Evolutionary conservation across 2,329 filamentous ascomycete genomes (phyloP).

Genomic region (Calonectria honghensis): DNA sequence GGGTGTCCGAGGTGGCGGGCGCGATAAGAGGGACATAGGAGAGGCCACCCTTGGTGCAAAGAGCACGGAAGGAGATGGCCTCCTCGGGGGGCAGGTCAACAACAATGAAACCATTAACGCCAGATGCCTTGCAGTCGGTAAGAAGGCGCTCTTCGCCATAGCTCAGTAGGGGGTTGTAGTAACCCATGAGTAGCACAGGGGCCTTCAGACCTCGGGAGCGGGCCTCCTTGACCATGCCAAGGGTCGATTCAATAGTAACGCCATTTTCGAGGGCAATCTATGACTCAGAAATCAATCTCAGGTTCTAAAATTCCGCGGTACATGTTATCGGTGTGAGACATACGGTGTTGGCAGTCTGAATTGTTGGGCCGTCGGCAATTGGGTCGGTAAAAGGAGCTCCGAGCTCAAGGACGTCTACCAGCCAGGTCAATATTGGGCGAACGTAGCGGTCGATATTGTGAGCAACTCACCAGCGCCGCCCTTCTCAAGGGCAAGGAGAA

Average conservation of each 20-base stretch:
- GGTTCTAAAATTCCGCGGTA: background rate
- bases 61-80: constrained; percentile 91
- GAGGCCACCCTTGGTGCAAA: constrained; percentile 86
- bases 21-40: constrained; percentile 99
- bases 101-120: constrained; percentile 97
- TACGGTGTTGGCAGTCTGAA: constrained; percentile 95
- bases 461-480: constrained; percentile 85
- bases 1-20: constrained; percentile 90
- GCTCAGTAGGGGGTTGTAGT: constrained; percentile 96
- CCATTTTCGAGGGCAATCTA: constrained; percentile 87
- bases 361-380: constrained; percentile 97
- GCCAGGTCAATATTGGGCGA: constrained; percentile 35
- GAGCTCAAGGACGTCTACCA: constrained; percentile 89
- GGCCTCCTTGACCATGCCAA: constrained; percentile 89
- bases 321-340: constrained; percentile 53
- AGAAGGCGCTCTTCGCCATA: constrained; percentile 96
- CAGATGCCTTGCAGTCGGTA: constrained; percentile 86
- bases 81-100: constrained; percentile 97
- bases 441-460: constrained; percentile 28
- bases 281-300: constrained; percentile 51
- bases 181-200: constrained; percentile 96
- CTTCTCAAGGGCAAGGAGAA: constrained; percentile 92
- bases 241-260: constrained; percentile 85
- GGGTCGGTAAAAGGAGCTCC: constrained; percentile 98
- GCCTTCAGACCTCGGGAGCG: constrained; percentile 84